Conservation (phyloP, 1,139 yeast genomes). For the Tardiomyces blankii region DNA sequence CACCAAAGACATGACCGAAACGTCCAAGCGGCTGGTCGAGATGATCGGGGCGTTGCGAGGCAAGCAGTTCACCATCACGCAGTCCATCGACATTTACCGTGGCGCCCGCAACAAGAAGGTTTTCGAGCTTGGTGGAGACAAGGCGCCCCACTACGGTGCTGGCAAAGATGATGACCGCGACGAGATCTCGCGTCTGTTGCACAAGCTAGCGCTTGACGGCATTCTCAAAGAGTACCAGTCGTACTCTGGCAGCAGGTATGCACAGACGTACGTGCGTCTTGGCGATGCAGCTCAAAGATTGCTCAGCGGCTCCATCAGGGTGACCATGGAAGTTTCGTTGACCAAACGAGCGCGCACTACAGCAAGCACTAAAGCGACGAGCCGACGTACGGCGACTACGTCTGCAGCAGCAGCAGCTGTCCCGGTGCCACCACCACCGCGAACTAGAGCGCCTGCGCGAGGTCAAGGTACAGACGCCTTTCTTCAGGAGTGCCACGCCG, state of each 20-base stretch:
- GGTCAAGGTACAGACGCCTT: neutral
- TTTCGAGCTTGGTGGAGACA: slow-evolving; percentile 50
- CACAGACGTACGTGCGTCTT: slow-evolving; percentile 56
- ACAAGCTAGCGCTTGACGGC: slow-evolving; percentile 59
- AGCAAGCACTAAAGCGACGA: neutral
- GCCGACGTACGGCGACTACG: too few relatives aligned
- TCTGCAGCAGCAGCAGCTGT: too few relatives aligned
- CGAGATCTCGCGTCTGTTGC: slow-evolving; percentile 72
- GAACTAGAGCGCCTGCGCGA: too few relatives aligned
- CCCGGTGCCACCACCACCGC: too few relatives aligned
- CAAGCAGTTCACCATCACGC: slow-evolving; percentile 60
- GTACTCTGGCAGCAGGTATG: slow-evolving; percentile 32
- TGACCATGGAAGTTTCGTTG: slow-evolving; percentile 35
- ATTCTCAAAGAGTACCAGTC: slow-evolving; percentile 52
- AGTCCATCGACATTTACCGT: slow-evolving; percentile 73
- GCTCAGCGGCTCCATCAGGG: slow-evolving; percentile 32
- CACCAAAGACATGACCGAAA: slow-evolving; percentile 57
- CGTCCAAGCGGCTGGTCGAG: slow-evolving; percentile 48
- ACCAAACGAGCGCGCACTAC: neutral
- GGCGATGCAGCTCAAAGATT: slow-evolving; percentile 46
- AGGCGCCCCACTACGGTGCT: slow-evolving; percentile 50
- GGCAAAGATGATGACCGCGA: slow-evolving; percentile 55
- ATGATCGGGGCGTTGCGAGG: slow-evolving; percentile 47
- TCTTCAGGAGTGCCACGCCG: neutral
- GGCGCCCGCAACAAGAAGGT: slow-evolving; percentile 63